Percentiles rank a stretch among this genome's conserved stretches.
Conservation (phyloP, 106 monocot species). For the Acorus gramineus region DNA sequence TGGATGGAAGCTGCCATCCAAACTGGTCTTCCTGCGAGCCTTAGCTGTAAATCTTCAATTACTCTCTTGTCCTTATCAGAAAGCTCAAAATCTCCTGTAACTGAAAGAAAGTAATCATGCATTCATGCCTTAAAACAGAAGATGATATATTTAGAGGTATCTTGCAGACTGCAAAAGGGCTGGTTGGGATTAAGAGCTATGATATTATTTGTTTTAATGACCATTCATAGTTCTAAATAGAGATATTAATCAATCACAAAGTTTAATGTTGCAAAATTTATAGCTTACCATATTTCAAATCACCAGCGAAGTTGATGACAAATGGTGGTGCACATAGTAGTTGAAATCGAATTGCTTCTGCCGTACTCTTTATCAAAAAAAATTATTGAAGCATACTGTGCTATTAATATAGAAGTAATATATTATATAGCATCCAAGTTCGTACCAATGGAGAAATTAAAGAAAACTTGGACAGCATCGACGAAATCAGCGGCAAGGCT, state of each 20-base stretch:
- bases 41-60: slow-evolving; percentile 44
- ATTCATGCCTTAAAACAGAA: slow-evolving; percentile 1
- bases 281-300: slow-evolving; percentile 82
- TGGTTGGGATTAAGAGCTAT: too few species aligned
- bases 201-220: too few species aligned
- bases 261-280: background rate
- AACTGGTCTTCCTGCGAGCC: slow-evolving; percentile 41
- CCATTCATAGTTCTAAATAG: background rate
- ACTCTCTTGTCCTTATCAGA: slow-evolving; percentile 20
- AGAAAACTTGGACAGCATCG: slow-evolving; percentile 85
- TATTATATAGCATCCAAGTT: slow-evolving; percentile 6
- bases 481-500: slow-evolving; percentile 56
- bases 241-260: background rate
- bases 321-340: slow-evolving; percentile 65
- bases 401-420: background rate
- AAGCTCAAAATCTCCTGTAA: slow-evolving; percentile 37
- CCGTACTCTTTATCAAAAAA: slow-evolving; percentile 49
- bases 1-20: slow-evolving; percentile 98
- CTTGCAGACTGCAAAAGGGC: too few species aligned
- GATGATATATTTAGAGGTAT: background rate
- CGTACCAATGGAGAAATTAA: slow-evolving; percentile 69
- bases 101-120: slow-evolving; percentile 13
- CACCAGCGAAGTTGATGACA: slow-evolving; percentile 77
- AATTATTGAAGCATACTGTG: too few species aligned
- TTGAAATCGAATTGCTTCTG: slow-evolving; percentile 74